Evolutionary conservation across 1,139 yeast genomes (phyloP), one percentile per base, ranked within the genome.

Genomic region (Saccharomyces pastorianus): DNA sequence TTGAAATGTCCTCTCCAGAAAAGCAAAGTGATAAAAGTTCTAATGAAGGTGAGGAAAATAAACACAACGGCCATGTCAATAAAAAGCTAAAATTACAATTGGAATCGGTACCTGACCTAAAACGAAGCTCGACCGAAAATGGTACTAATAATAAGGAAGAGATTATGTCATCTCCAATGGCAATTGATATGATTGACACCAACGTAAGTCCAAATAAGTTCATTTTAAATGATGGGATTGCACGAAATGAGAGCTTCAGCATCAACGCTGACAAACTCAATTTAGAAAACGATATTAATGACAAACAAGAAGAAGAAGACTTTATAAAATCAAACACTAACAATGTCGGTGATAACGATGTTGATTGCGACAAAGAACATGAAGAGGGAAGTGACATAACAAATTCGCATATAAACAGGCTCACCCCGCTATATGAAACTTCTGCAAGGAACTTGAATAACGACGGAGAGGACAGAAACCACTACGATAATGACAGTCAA

Each of bases 41-140:
- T 28, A 54, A 52, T n/a, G 58, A 53, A 4, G 55, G 48, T 4
- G 58, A 58, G 5, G 69, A 68, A 51, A 6, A 20, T 38, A 17
- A 20, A 38, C 65, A 66, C 20, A 66, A 70, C 5, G 70, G 63
- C 28, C 68, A 71, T 8, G 46, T 48, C 4, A 47, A 53, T n/a
- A 61, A 61, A 31, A 56, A 51, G 28, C 47, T 58, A 47, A 61
- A 56, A 41, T 29, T 62, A 26, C 58, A 58, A 27, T 47, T 59
- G 26, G 57, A 56, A 26, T 28, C 49, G 20, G 59, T 58, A 3
- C 65, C 64, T 3, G 52, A 55, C 48, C 31, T 58, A 28, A 53
- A 59, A 29, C 59, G 52, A 29, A 17, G 14, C 29, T 14, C 32
- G 0, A 17, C 29, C 9, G 31, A 23, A 23, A n/a, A 13, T 25